Percentiles rank a stretch among this genome's conserved stretches.
Evolutionary conservation across 441 rosid genomes (phyloP).

Genomic region (Adansonia grandidieri): DNA sequence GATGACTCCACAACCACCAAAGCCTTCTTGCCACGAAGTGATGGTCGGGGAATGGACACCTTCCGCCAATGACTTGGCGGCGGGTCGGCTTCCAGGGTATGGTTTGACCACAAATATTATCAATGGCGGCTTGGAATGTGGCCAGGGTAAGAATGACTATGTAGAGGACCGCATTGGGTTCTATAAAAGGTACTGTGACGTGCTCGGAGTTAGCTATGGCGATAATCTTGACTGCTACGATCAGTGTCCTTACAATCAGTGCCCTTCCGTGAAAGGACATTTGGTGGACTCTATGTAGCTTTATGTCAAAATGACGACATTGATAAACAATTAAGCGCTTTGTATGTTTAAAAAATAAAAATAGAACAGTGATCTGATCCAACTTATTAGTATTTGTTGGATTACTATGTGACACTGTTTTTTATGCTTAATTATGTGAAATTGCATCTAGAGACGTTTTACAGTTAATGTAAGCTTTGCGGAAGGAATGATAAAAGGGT

Average conservation of each 20-base stretch:
- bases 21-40: slow-evolving; percentile 50
- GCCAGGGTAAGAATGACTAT: too few relatives aligned
- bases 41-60: not conserved
- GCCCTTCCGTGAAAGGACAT: not conserved
- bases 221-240: slow-evolving; percentile 40
- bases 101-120: not conserved
- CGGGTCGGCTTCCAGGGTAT: not conserved
- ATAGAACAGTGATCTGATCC: too few relatives aligned
- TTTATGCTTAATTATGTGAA: not conserved
- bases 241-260: slow-evolving; percentile 19
- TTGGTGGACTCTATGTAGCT: too few relatives aligned
- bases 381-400: not conserved
- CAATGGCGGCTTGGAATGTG: slow-evolving; percentile 2
- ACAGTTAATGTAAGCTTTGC: not conserved
- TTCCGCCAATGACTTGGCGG: not conserved
- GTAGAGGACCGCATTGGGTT: slow-evolving; percentile 50
- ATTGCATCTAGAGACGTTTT: not conserved
- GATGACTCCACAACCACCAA: slow-evolving; percentile 53
- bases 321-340: too few relatives aligned
- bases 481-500: too few relatives aligned
- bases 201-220: slow-evolving; percentile 33
- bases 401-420: not conserved
- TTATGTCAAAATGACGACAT: too few relatives aligned
- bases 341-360: too few relatives aligned
- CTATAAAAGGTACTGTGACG: slow-evolving; percentile 51